These are phyloP conservation scores for Elsinoe perseae DNA, from an alignment of 2,329 filamentous ascomycete species.

Conservation along the genomic window DNA sequence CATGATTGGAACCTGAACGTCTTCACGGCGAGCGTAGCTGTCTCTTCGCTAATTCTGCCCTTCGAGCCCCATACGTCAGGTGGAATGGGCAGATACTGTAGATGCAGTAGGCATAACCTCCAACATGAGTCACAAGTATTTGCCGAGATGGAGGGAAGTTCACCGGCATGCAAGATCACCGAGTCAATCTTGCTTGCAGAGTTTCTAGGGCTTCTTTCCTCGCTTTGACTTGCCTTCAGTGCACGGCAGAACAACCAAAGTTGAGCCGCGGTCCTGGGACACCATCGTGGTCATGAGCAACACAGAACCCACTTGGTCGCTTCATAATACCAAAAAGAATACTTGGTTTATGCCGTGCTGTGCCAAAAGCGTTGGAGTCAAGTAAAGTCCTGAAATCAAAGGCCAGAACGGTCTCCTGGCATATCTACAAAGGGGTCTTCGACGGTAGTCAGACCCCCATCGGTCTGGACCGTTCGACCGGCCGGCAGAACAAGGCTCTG, in stretches of 20 bases:
- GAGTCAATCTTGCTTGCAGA: neutral
- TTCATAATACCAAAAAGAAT: neutral
- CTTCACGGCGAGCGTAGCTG: too few species aligned
- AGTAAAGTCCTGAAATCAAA: neutral
- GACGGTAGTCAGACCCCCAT: neutral
- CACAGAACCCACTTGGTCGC: neutral
- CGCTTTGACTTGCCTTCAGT: neutral
- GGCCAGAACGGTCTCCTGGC: neutral
- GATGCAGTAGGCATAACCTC: too few species aligned
- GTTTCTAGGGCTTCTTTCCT: neutral
- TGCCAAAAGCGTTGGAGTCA: neutral
- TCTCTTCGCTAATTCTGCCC: too few species aligned
- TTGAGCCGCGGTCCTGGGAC: neutral
- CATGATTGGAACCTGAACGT: too few species aligned
- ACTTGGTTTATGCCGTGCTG: neutral
- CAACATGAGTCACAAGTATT: too few species aligned
- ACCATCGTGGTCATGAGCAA: neutral
- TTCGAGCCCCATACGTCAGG: too few species aligned
- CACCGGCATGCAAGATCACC: neutral
- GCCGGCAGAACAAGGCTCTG: neutral
- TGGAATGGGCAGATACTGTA: too few species aligned
- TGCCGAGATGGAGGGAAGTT: neutral
- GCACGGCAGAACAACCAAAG: too few species aligned
- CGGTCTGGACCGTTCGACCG: constrained; percentile 1
- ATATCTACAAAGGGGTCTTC: neutral